phyloP scores from a whole-genome alignment of 441 rosid genomes.

The Erysimum cheiri region DNA sequence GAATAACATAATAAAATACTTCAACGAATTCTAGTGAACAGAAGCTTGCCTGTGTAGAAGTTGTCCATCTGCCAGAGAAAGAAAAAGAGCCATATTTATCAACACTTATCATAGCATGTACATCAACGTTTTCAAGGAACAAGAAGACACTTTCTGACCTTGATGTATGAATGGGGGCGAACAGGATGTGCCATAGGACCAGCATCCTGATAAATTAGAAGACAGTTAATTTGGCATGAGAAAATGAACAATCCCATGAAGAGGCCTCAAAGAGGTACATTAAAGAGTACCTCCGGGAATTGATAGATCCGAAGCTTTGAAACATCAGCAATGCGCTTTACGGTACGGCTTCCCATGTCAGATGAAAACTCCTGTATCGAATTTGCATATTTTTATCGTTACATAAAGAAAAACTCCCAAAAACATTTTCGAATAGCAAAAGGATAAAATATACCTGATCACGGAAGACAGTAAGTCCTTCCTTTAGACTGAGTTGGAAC shows the following conservation, averaged over 20 bases:
- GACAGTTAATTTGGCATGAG: constrained; percentile 15
- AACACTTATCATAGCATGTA: constrained; percentile 11
- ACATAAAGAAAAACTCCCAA: background rate
- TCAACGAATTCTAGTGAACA: constrained; percentile 26
- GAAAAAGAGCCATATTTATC: constrained; percentile 35
- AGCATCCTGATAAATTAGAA: constrained; percentile 68
- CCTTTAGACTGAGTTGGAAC: constrained; percentile 99
- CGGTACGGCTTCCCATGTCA: constrained; percentile 98
- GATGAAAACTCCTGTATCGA: constrained; percentile 86
- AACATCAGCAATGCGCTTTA: constrained; percentile 95
- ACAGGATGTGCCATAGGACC: constrained; percentile 99
- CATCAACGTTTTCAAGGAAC: constrained; percentile 14
- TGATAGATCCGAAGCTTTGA: constrained; percentile 88
- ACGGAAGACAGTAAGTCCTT: constrained; percentile 97
- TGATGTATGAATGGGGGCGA: constrained; percentile 96
- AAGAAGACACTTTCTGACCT: constrained; percentile 57
- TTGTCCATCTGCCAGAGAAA: constrained; percentile 87
- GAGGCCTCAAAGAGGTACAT: constrained; percentile 18
- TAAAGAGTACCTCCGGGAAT: constrained; percentile 79
- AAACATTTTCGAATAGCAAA: constrained; percentile 9
- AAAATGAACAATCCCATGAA: constrained; percentile 15
- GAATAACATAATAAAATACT: constrained; percentile 13
- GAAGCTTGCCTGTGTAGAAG: constrained; percentile 90
- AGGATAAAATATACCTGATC: constrained; percentile 69
- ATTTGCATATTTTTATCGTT: constrained; percentile 13